phyloP scores from a whole-genome alignment of 176 grass and related monocot species.

The Saccharum officinarum region DNA sequence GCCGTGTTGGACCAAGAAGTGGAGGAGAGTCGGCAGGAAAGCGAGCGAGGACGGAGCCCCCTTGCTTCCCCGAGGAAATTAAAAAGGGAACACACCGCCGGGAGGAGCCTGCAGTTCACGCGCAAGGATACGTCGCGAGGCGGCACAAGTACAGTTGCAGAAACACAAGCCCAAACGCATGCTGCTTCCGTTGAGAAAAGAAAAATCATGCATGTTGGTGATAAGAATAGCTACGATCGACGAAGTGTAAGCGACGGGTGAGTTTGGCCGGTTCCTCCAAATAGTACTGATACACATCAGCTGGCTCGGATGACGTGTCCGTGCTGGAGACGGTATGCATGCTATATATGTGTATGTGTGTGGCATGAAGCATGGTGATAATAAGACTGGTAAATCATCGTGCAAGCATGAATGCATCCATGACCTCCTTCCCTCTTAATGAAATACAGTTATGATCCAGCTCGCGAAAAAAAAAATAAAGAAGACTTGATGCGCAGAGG shows the following conservation, averaged over 20 bases:
- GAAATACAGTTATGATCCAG: too few species aligned
- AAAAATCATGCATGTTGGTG: background rate
- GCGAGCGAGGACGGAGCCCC: background rate
- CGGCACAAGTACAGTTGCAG: background rate
- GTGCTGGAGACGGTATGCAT: background rate
- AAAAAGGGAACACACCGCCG: background rate
- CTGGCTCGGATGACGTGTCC: constrained; percentile 1
- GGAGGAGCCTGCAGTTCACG: background rate
- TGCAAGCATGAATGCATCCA: background rate
- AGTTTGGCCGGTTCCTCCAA: background rate
- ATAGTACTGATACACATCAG: background rate
- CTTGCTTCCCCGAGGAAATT: background rate
- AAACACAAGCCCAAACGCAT: background rate
- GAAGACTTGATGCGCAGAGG: background rate
- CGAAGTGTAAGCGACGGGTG: background rate
- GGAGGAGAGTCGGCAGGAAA: constrained; percentile 10
- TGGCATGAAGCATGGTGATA: background rate
- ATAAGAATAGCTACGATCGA: background rate
- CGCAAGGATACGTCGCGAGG: background rate
- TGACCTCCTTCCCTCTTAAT: too few species aligned
- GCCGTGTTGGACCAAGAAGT: background rate
- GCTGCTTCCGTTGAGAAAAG: background rate
- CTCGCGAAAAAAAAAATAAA: too few species aligned
- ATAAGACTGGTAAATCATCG: background rate
- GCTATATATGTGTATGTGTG: background rate